These are phyloP conservation scores for Talaromyces stipitatus DNA, from an alignment of 495 filamentous ascomycete genomes.

Conservation along the genomic window DNA sequence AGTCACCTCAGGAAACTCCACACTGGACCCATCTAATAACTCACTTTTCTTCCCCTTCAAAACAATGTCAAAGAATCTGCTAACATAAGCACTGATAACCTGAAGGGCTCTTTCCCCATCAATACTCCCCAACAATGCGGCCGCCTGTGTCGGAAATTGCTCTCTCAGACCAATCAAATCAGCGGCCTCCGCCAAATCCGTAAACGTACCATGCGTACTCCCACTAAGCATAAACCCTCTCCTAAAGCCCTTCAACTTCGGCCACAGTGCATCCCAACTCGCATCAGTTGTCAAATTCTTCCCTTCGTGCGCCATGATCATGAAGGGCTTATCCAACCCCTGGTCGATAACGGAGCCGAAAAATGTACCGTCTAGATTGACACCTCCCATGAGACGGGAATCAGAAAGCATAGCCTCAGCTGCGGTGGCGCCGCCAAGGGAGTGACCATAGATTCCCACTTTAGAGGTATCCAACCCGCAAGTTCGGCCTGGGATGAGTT, in stretches of 20 bases:
- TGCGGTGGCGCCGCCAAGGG: conserved; percentile 46
- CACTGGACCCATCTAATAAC: too few species aligned
- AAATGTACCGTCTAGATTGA: conserved; percentile 40
- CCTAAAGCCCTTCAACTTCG: conserved; percentile 16
- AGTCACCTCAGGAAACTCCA: too few species aligned
- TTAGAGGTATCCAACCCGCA: too few species aligned
- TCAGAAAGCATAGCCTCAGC: conserved; percentile 32
- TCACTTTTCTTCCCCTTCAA: too few species aligned
- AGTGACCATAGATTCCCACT: conserved; percentile 43
- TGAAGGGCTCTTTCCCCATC: too few species aligned
- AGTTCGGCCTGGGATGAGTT: conserved; percentile 12
- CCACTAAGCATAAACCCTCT: conserved; percentile 12
- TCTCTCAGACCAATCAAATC: too few species aligned
- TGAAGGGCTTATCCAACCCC: conserved; percentile 20
- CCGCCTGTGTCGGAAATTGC: too few species aligned
- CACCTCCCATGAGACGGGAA: conserved; percentile 30
- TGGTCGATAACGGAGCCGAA: conserved; percentile 19
- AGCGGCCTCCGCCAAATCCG: too few species aligned
- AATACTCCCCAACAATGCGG: too few species aligned
- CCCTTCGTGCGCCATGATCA: conserved; percentile 18
- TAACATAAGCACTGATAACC: too few species aligned
- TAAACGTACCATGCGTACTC: too few species aligned
- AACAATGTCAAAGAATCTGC: too few species aligned
- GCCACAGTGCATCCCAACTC: conserved; percentile 21
- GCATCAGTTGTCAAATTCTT: conserved; percentile 13